phyloP scores from a whole-genome alignment of 1,284 basidiomycete species.

The Somion occarium region DNA sequence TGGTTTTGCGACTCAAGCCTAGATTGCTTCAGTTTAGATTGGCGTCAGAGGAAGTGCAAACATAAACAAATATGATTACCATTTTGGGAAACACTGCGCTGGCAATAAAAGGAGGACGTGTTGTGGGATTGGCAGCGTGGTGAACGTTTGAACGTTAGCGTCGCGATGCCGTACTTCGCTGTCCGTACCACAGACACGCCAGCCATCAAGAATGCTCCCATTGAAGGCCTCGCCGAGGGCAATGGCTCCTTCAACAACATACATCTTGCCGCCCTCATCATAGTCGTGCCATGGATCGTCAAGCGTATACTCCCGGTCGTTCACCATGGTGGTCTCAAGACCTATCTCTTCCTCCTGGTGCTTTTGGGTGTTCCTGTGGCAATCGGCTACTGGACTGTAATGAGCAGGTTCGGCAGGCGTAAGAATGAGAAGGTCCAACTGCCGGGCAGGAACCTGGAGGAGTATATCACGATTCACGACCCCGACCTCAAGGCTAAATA shows the following conservation, averaged over 20 bases:
- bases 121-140: too few relatives aligned
- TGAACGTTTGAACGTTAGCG: background rate
- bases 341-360: slow-evolving; percentile 77
- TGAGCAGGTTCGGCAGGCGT: slow-evolving; percentile 78
- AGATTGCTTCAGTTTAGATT: too few relatives aligned
- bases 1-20: too few relatives aligned
- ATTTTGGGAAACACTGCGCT: background rate
- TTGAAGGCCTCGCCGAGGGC: slow-evolving; percentile 82
- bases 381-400: slow-evolving; percentile 87
- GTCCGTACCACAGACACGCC: slow-evolving; percentile 58
- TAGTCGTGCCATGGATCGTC: slow-evolving; percentile 78
- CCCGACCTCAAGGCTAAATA: slow-evolving; percentile 75
- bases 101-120: background rate
- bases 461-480: slow-evolving; percentile 93
- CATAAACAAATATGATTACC: background rate
- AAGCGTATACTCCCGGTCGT: slow-evolving; percentile 77
- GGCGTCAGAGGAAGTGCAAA: background rate
- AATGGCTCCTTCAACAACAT: slow-evolving; percentile 79
- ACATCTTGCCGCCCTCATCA: slow-evolving; percentile 74
- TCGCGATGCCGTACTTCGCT: slow-evolving; percentile 39
- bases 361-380: slow-evolving; percentile 77
- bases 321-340: slow-evolving; percentile 75
- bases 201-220: slow-evolving; percentile 80
- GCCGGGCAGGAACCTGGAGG: slow-evolving; percentile 83
- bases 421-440: slow-evolving; percentile 85